Percentiles rank a stretch among this genome's conserved stretches.
These are phyloP conservation scores for Sporothrix sp. DNA, from an alignment of 2,329 filamentous ascomycete genomes.

Conservation along the genomic window DNA sequence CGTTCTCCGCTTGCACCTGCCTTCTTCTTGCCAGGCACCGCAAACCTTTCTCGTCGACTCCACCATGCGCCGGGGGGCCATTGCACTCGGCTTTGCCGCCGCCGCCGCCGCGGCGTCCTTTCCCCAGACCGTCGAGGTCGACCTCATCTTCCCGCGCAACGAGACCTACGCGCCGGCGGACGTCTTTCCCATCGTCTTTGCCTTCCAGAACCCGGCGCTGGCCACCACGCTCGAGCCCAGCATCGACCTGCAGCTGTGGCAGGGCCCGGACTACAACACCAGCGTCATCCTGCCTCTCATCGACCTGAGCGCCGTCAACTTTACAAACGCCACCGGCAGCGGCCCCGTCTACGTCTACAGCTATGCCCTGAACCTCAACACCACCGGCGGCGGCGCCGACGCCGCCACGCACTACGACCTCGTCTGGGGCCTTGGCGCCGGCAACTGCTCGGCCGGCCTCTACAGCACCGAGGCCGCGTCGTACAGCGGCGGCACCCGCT, in stretches of 20 bases:
- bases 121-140: constrained; percentile 19
- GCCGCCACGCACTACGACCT: background rate
- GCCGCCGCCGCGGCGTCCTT: background rate
- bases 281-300: background rate
- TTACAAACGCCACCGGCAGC: constrained; percentile 1
- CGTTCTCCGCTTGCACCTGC: background rate
- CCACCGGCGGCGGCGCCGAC: background rate
- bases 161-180: constrained; percentile 22
- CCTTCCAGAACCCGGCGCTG: constrained; percentile 20
- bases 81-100: background rate
- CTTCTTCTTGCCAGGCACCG: background rate
- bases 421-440: background rate
- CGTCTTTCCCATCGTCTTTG: constrained; percentile 24
- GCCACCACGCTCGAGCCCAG: constrained; percentile 14
- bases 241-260: constrained; percentile 4
- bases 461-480: background rate
- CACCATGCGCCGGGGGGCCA: background rate
- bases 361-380: background rate
- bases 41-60: background rate
- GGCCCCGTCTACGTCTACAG: background rate
- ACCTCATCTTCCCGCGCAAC: constrained; percentile 25
- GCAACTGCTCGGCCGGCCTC: constrained; percentile 3
- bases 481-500: background rate
- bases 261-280: background rate
- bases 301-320: constrained; percentile 6